Conservation (phyloP, 2,329 filamentous ascomycete genomes). For the Colletotrichum paranaense region DNA sequence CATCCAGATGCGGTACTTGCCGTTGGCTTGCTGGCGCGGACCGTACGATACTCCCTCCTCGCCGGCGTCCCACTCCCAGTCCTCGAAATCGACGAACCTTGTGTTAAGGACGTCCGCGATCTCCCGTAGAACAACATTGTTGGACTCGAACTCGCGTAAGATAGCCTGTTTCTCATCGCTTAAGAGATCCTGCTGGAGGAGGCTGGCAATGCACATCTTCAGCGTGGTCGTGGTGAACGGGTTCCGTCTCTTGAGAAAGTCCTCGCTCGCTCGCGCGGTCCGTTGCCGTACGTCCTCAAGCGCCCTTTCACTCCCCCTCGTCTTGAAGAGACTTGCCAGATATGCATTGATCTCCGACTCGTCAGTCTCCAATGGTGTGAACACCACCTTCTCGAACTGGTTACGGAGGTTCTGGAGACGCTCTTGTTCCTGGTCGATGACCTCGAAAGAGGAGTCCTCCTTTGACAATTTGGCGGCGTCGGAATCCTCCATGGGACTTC, state of each 20-base stretch:
- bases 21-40: slow-evolving; percentile 60
- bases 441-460: slow-evolving; percentile 1
- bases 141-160: slow-evolving; percentile 55
- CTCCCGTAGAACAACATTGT: slow-evolving; percentile 55
- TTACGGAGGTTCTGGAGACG: slow-evolving; percentile 3
- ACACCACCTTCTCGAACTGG: slow-evolving; percentile 58
- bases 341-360: slow-evolving; percentile 50
- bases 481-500: slow-evolving; percentile 35
- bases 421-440: slow-evolving; percentile 1
- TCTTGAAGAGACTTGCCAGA: slow-evolving; percentile 54
- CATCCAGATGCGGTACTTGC: slow-evolving; percentile 62
- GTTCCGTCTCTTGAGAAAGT: slow-evolving; percentile 37
- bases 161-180: slow-evolving; percentile 54
- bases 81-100: slow-evolving; percentile 55
- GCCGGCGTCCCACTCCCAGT: slow-evolving; percentile 58
- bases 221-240: slow-evolving; percentile 49
- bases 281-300: slow-evolving; percentile 40
- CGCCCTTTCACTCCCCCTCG: slow-evolving; percentile 41
- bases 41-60: slow-evolving; percentile 50
- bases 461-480: slow-evolving; percentile 21
- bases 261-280: slow-evolving; percentile 42
- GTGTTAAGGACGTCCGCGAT: slow-evolving; percentile 65
- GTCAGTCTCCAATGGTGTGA: slow-evolving; percentile 52
- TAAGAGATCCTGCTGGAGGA: slow-evolving; percentile 57
- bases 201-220: slow-evolving; percentile 53